phyloP scores from a whole-genome alignment of 306 rosid genomes.

The Quercus mongolica region DNA sequence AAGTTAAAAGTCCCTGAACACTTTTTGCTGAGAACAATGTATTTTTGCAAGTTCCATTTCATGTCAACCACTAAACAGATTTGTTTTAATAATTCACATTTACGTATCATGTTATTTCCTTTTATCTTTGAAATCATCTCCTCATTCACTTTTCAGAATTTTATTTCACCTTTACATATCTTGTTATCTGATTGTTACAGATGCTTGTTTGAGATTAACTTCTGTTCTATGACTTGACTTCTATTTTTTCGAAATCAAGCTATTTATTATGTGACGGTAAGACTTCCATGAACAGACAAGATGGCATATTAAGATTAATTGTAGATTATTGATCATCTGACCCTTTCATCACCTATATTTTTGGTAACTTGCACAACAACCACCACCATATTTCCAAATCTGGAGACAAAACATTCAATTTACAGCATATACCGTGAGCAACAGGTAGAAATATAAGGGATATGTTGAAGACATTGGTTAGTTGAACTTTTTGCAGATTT shows the following conservation, averaged over 20 bases:
- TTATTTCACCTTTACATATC: not conserved
- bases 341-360: too few relatives aligned
- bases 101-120: not conserved
- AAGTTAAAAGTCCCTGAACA: too few relatives aligned
- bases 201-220: not conserved
- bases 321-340: too few relatives aligned
- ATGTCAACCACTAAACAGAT: not conserved
- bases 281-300: not conserved
- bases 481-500: not conserved
- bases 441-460: not conserved
- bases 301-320: not conserved
- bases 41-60: too few relatives aligned
- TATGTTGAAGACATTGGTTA: conserved; percentile 5
- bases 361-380: too few relatives aligned
- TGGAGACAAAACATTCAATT: too few relatives aligned
- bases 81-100: not conserved
- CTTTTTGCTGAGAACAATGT: too few relatives aligned
- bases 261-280: not conserved
- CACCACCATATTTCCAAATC: too few relatives aligned
- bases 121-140: not conserved
- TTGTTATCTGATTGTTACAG: not conserved
- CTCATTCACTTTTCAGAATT: too few relatives aligned
- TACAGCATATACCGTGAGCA: not conserved
- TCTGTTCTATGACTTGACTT: not conserved
- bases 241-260: not conserved